Percentiles rank a stretch among this genome's conserved stretches.
phyloP scores from a whole-genome alignment of 495 filamentous ascomycete genomes.

The Apiosordaria backusii region DNA sequence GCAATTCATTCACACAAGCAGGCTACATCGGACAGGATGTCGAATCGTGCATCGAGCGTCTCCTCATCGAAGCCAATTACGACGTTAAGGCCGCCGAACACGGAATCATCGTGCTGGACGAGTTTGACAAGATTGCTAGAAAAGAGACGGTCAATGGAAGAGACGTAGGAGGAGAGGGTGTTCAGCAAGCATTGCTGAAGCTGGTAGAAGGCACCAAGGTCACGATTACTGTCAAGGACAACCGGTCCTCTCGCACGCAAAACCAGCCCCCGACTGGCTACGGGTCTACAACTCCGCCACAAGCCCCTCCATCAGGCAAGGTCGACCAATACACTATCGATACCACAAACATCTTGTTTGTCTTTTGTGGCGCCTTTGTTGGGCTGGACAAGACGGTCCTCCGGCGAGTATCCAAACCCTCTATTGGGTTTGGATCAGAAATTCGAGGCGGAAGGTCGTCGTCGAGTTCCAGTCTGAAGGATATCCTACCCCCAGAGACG shows the following conservation, averaged over 20 bases:
- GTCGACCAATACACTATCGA: constrained; percentile 85
- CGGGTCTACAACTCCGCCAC: constrained; percentile 20
- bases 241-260: constrained; percentile 54
- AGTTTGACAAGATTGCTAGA: constrained; percentile 90
- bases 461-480: constrained; percentile 26
- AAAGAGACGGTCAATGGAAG: constrained; percentile 54
- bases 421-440: constrained; percentile 87
- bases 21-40: constrained; percentile 97
- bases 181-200: constrained; percentile 93
- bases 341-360: constrained; percentile 94
- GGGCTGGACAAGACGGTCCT: constrained; percentile 87
- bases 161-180: constrained; percentile 88
- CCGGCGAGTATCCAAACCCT: constrained; percentile 78
- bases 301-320: constrained; percentile 49
- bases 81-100: constrained; percentile 80
- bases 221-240: constrained; percentile 80
- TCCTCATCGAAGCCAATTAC: constrained; percentile 87
- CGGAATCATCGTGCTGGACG: constrained; percentile 92
- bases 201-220: constrained; percentile 95
- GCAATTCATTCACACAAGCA: constrained; percentile 93
- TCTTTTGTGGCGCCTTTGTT: constrained; percentile 93
- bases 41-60: constrained; percentile 84
- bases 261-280: constrained; percentile 40
- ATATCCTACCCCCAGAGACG: constrained; percentile 41
- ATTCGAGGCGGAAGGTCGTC: constrained; percentile 50